Conservation (phyloP, 1,284 basidiomycete species). For the Ceratobasidium sp. region DNA sequence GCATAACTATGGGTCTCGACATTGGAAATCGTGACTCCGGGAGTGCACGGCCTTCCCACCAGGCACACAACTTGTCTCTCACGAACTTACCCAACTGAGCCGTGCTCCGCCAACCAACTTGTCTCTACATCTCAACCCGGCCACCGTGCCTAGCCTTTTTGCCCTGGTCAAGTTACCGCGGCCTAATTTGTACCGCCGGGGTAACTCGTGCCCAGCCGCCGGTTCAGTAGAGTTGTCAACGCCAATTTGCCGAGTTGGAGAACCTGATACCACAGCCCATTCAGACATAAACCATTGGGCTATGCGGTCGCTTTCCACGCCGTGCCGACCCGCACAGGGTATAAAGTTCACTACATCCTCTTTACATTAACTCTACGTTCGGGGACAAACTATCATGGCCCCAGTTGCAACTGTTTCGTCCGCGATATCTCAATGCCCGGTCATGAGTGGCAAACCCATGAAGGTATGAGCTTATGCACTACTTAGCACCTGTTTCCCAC, state of each 20-base stretch:
- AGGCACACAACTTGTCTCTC: slow-evolving; percentile 8
- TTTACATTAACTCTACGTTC: neutral
- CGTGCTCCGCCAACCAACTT: neutral
- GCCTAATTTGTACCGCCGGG: slow-evolving; percentile 29
- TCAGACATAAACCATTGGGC: neutral
- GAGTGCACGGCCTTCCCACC: slow-evolving; percentile 20
- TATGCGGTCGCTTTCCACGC: slow-evolving; percentile 7
- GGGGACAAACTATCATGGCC: slow-evolving; percentile 8
- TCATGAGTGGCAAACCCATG: slow-evolving; percentile 31
- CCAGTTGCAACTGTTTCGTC: slow-evolving; percentile 30
- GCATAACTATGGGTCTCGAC: neutral
- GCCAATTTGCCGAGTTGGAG: neutral
- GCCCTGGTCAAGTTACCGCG: slow-evolving; percentile 30
- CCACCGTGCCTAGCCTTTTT: neutral
- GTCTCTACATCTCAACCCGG: neutral
- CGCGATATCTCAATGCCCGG: slow-evolving; percentile 28
- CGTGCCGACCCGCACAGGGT: neutral
- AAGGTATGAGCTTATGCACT: neutral
- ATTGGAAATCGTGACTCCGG: neutral
- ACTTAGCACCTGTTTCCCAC: neutral
- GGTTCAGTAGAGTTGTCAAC: slow-evolving; percentile 36
- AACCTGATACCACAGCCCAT: neutral
- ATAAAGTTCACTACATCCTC: slow-evolving; percentile 6
- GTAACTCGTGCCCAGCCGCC: slow-evolving; percentile 21
- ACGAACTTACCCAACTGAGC: slow-evolving; percentile 28